Conservation (phyloP, 495 filamentous ascomycete species). For the Annulohypoxylon bovei region DNA sequence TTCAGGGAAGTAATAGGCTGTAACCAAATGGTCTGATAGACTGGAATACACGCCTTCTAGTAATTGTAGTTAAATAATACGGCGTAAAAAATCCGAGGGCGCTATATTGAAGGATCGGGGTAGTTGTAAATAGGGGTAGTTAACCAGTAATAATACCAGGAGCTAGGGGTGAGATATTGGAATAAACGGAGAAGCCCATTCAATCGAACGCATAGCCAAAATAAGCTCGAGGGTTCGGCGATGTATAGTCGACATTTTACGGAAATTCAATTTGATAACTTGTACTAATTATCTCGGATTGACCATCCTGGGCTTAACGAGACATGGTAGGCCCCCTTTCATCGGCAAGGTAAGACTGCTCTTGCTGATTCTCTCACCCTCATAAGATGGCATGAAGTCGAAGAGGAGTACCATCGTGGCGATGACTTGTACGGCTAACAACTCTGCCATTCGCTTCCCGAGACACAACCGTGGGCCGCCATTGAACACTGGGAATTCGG, state of each 20-base stretch:
- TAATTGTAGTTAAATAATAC: too few species aligned
- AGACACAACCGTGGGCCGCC: slow-evolving; percentile 66
- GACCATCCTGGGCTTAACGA: slow-evolving; percentile 38
- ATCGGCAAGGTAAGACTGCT: slow-evolving; percentile 69
- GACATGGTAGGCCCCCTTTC: slow-evolving; percentile 65
- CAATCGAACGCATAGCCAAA: background rate
- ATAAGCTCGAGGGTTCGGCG: background rate
- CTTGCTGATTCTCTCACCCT: slow-evolving; percentile 60
- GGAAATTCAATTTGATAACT: background rate
- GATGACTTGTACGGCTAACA: slow-evolving; percentile 63
- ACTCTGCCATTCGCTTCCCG: slow-evolving; percentile 69
- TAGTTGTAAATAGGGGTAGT: too few species aligned
- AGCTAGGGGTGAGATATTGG: background rate
- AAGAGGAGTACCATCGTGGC: slow-evolving; percentile 58
- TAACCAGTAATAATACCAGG: too few species aligned
- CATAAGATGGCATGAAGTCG: slow-evolving; percentile 56
- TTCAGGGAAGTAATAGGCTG: background rate
- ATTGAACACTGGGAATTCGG: slow-evolving; percentile 70
- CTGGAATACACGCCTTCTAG: too few species aligned
- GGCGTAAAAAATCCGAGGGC: too few species aligned
- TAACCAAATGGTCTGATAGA: too few species aligned
- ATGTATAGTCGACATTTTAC: background rate
- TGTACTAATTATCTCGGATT: background rate
- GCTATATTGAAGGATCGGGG: too few species aligned
- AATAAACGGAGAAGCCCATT: background rate